These are phyloP conservation scores for Fusarium verrucosum DNA, from an alignment of 2,329 filamentous ascomycete genomes.

Conservation along the genomic window DNA sequence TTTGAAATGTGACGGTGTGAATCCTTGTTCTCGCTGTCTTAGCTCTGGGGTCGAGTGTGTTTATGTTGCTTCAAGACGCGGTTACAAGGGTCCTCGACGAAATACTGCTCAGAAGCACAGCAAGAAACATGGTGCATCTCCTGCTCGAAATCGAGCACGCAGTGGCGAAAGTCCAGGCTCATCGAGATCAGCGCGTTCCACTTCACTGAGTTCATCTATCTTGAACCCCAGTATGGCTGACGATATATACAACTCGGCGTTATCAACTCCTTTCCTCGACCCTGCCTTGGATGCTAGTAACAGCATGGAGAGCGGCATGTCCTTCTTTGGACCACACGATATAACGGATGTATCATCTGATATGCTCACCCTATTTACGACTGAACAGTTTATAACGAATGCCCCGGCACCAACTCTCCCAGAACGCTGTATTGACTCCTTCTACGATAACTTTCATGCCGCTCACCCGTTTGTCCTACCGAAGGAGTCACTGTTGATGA, in stretches of 20 bases:
- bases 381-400: slow-evolving; percentile 24
- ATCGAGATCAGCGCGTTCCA: slow-evolving; percentile 50
- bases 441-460: slow-evolving; percentile 66
- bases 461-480: slow-evolving; percentile 68
- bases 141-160: slow-evolving; percentile 29
- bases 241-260: slow-evolving; percentile 30
- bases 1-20: slow-evolving; percentile 78
- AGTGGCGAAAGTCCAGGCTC: slow-evolving; percentile 49
- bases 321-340: slow-evolving; percentile 25
- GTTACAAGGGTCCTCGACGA: slow-evolving; percentile 70
- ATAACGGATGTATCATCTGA: slow-evolving; percentile 41
- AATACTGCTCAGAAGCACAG: slow-evolving; percentile 55
- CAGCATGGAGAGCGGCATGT: slow-evolving; percentile 15
- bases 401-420: slow-evolving; percentile 50
- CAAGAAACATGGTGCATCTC: slow-evolving; percentile 61
- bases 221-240: slow-evolving; percentile 26
- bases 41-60: slow-evolving; percentile 68
- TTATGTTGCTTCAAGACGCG: slow-evolving; percentile 78
- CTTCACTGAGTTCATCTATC: slow-evolving; percentile 10
- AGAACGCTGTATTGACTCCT: slow-evolving; percentile 66
- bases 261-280: slow-evolving; percentile 29
- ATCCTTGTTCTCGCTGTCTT: slow-evolving; percentile 74
- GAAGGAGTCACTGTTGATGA: slow-evolving; percentile 58
- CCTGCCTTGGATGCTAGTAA: slow-evolving; percentile 5
- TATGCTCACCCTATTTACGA: slow-evolving; percentile 28